Evolutionary conservation across 164 flowering plant species (phyloP).

Genomic region (Tinospora cordifolia): DNA sequence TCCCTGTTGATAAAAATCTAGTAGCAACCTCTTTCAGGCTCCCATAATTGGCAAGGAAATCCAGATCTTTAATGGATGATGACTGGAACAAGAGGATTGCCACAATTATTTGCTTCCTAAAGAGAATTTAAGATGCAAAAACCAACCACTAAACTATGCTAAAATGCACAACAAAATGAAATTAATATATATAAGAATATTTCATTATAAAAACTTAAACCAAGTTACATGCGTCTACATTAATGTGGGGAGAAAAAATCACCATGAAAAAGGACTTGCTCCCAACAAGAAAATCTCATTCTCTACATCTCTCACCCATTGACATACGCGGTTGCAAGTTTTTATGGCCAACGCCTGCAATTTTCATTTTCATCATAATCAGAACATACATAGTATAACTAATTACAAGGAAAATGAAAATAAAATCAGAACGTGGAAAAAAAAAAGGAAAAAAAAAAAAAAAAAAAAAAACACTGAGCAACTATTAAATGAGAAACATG

Average conservation of each 20-base stretch:
- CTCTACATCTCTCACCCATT: conserved; percentile 93
- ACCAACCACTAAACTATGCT: not conserved
- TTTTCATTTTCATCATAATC: conserved; percentile 10
- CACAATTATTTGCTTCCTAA: not conserved
- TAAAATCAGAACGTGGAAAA: no score
- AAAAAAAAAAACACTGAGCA: no score
- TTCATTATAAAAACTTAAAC: no score
- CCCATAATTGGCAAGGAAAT: no score
- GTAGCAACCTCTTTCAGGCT: no score
- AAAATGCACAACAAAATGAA: not conserved
- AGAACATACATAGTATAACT: conserved; percentile 10
- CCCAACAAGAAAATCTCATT: conserved; percentile 89
- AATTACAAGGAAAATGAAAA: not conserved
- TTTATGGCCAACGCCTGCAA: conserved; percentile 86
- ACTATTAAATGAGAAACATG: not conserved
- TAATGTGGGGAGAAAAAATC: conserved; percentile 22
- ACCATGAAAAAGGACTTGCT: conserved; percentile 98
- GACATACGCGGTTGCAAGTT: conserved; percentile 85
- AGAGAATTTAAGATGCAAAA: not conserved
- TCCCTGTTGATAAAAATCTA: no score
- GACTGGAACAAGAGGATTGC: no score
- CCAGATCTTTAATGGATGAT: no score
- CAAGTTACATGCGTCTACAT: conserved; percentile 15
- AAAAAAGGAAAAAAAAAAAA: no score
- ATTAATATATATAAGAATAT: no score